Evolutionary conservation across 192 early-diverging fungal genomes (phyloP).

Genomic region (Podila clonocystis): DNA sequence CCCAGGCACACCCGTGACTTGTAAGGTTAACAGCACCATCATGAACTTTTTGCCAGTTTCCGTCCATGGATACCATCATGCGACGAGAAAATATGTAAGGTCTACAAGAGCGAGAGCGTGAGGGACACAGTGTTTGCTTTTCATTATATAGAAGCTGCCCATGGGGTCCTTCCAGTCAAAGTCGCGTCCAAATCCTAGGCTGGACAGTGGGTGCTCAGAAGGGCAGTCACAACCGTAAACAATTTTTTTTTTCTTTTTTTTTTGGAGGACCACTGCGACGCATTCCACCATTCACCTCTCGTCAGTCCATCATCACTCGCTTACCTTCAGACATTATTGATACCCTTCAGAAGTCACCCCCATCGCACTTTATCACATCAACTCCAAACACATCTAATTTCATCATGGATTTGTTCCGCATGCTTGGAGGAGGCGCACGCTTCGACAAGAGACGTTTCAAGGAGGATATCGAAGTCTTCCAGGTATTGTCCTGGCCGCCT

Average conservation of each 20-base stretch:
- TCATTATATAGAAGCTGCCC: too few species aligned
- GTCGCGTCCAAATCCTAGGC: too few species aligned
- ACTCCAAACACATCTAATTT: neutral
- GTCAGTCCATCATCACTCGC: neutral
- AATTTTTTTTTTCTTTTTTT: slow-evolving; percentile 27
- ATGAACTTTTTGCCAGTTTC: too few species aligned
- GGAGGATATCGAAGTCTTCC: slow-evolving; percentile 83
- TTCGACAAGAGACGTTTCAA: slow-evolving; percentile 89
- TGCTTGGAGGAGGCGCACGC: slow-evolving; percentile 86
- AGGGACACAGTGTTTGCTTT: too few species aligned
- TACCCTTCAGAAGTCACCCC: neutral
- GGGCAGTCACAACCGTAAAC: too few species aligned
- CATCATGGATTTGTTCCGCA: slow-evolving; percentile 81
- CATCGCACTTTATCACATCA: neutral
- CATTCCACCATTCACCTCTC: neutral
- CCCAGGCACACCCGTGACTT: too few species aligned
- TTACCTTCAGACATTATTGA: neutral
- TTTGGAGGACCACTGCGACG: neutral
- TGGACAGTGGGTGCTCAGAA: too few species aligned
- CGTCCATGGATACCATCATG: too few species aligned
- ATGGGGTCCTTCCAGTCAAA: too few species aligned
- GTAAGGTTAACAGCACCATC: too few species aligned
- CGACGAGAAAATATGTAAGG: too few species aligned
- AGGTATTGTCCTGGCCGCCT: slow-evolving; percentile 56
- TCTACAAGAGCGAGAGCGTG: too few species aligned